These are phyloP conservation scores for Jimgerdemannia flammicorona DNA, from an alignment of 192 early-diverging fungal genomes.

Conservation along the genomic window DNA sequence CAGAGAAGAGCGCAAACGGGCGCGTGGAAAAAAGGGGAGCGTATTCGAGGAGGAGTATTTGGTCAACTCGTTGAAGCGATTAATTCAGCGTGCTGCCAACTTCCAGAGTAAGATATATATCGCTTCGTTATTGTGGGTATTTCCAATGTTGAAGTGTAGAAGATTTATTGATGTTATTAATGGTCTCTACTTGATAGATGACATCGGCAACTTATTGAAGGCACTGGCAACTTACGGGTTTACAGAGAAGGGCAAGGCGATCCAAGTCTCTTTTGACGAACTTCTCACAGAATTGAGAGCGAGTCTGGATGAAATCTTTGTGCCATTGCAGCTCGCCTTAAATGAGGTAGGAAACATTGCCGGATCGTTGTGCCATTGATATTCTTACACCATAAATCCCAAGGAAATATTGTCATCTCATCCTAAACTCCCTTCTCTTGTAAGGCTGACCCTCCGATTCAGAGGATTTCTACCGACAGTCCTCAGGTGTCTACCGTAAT, in stretches of 20 bases:
- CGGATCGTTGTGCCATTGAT: not conserved
- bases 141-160: not conserved
- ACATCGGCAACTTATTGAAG: conserved; percentile 50
- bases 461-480: too few relatives aligned
- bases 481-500: not conserved
- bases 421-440: too few relatives aligned
- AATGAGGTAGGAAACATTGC: conserved; percentile 10
- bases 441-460: too few relatives aligned
- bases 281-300: conserved; percentile 40
- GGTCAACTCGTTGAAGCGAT: conserved; percentile 62
- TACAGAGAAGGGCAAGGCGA: conserved; percentile 35
- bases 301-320: conserved; percentile 46
- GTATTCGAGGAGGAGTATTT: conserved; percentile 90
- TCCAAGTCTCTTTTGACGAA: conserved; percentile 45
- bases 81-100: conserved; percentile 50
- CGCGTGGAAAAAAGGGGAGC: conserved; percentile 86
- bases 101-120: conserved; percentile 47
- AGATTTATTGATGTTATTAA: conserved; percentile 5
- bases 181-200: conserved; percentile 24
- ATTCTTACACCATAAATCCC: not conserved
- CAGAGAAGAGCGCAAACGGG: conserved; percentile 71
- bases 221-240: conserved; percentile 45
- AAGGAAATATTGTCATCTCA: too few relatives aligned
- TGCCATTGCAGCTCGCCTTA: conserved; percentile 31
- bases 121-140: not conserved